phyloP scores from a whole-genome alignment of 805 yeast species.

The Martiniozyma abietophila region DNA sequence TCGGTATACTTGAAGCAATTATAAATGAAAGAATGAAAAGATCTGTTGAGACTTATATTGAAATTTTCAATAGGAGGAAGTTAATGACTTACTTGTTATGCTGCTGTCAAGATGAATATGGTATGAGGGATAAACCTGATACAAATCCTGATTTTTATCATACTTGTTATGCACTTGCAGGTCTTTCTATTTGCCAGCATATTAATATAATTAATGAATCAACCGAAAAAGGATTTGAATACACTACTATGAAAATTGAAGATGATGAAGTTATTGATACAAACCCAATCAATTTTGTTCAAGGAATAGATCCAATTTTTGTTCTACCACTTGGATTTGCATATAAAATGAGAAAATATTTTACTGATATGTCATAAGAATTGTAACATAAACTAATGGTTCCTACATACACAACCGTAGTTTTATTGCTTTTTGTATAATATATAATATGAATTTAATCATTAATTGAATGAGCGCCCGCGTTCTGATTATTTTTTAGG shows the following conservation, averaged over 20 bases:
- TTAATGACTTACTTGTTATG: conserved; percentile 57
- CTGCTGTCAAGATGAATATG: conserved; percentile 65
- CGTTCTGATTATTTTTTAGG: too few species aligned
- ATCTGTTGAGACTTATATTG: neutral
- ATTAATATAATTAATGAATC: conserved; percentile 21
- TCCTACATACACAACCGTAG: too few species aligned
- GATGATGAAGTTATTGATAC: conserved; percentile 16
- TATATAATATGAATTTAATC: too few species aligned
- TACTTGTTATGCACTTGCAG: conserved; percentile 75
- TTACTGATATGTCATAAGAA: too few species aligned
- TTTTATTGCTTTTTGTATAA: too few species aligned
- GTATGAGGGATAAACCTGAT: conserved; percentile 85
- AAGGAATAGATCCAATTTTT: conserved; percentile 46
- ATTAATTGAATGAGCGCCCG: too few species aligned
- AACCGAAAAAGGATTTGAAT: conserved; percentile 14
- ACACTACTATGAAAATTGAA: conserved; percentile 14
- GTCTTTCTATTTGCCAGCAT: conserved; percentile 55
- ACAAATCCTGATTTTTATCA: conserved; percentile 78
- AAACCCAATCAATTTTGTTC: conserved; percentile 15
- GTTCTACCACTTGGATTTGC: conserved; percentile 40
- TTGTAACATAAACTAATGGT: too few species aligned
- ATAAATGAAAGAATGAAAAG: conserved; percentile 35
- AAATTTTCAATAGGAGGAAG: conserved; percentile 42
- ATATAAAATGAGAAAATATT: conserved; percentile 7
- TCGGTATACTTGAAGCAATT: conserved; percentile 53